Evolutionary conservation across 306 rosid genomes (phyloP).

Genomic region (Vigna hirtella): DNA sequence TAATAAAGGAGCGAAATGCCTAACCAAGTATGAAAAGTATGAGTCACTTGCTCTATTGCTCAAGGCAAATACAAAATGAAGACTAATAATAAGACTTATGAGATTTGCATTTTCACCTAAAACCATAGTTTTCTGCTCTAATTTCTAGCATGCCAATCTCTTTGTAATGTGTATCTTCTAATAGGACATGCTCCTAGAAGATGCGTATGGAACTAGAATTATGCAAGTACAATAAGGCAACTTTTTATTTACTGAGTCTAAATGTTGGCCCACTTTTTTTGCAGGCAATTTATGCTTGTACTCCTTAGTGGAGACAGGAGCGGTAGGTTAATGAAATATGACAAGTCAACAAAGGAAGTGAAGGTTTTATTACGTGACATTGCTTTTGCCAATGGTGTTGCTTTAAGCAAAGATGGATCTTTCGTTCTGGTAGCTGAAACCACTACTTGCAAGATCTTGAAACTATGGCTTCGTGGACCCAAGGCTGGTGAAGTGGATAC

Average conservation of each 20-base stretch:
- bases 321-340: constrained; percentile 75
- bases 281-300: constrained; percentile 80
- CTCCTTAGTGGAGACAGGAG: constrained; percentile 73
- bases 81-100: constrained; percentile 7
- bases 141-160: constrained; percentile 19
- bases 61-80: constrained; percentile 20
- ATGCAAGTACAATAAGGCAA: not conserved
- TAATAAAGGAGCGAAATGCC: not conserved
- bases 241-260: not conserved
- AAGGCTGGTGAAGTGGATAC: constrained; percentile 69
- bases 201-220: not conserved
- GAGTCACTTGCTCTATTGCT: constrained; percentile 16
- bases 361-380: constrained; percentile 62
- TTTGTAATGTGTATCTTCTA: not conserved
- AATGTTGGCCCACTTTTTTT: constrained; percentile 29
- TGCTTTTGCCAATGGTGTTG: constrained; percentile 86
- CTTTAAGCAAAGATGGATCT: constrained; percentile 78
- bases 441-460: constrained; percentile 57
- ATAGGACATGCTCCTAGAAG: constrained; percentile 13
- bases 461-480: constrained; percentile 91
- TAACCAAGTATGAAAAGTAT: not conserved
- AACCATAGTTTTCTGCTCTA: constrained; percentile 12
- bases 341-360: constrained; percentile 72
- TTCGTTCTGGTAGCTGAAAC: constrained; percentile 84
- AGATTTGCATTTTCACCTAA: not conserved